Evolutionary conservation across 179 eudicot genomes (phyloP).

Genomic region (Sideroxylon spinosum): DNA sequence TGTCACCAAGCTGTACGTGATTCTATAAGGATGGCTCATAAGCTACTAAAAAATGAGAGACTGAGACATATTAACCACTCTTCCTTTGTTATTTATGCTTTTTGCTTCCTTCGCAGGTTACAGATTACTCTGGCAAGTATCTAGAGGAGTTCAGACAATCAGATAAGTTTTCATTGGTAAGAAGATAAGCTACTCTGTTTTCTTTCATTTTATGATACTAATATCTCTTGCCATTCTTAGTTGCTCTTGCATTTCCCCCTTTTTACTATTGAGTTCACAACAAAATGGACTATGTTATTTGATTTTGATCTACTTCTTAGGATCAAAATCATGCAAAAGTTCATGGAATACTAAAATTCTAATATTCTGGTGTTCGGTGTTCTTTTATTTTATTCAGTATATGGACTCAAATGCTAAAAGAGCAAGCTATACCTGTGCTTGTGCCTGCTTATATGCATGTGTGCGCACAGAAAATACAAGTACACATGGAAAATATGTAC

Average conservation of each 20-base stretch:
- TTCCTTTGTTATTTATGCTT: conserved; percentile 10
- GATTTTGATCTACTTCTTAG: neutral
- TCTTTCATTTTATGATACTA: neutral
- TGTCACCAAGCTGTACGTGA: conserved; percentile 20
- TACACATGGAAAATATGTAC: too few species aligned
- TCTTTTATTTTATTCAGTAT: neutral
- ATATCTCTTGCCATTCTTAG: neutral
- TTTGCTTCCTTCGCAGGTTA: conserved; percentile 15
- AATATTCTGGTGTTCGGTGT: neutral
- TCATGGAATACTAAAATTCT: neutral
- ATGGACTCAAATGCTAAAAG: neutral
- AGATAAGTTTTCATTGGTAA: conserved; percentile 23
- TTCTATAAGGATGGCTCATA: conserved; percentile 22
- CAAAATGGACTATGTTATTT: neutral
- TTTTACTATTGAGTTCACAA: neutral
- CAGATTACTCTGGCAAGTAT: conserved; percentile 15
- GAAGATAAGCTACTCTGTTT: neutral
- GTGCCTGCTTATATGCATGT: neutral
- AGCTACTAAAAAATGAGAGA: neutral
- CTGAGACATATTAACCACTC: neutral
- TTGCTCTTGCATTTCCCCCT: neutral
- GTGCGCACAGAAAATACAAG: too few species aligned
- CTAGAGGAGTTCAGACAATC: conserved; percentile 17
- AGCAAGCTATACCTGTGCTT: neutral
- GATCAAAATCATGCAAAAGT: neutral